Conservation (phyloP, 352 stramenopile species). For the Phytophthora nicotianae region DNA sequence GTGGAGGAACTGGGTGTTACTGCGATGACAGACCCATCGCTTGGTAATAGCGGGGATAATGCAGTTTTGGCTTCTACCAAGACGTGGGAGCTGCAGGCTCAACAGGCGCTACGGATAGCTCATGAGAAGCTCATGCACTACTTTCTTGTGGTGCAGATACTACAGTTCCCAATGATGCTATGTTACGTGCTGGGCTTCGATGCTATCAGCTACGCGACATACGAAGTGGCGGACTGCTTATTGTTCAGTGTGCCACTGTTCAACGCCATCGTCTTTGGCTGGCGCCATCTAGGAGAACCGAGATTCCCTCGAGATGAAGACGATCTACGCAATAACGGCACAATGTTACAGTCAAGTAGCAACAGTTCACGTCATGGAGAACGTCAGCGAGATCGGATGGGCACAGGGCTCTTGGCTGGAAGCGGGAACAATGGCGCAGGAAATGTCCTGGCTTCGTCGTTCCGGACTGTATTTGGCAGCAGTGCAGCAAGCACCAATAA, state of each 20-base stretch:
- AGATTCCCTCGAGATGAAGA: slow-evolving; percentile 18
- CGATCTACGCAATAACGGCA: slow-evolving; percentile 31
- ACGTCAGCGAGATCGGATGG: slow-evolving; percentile 37
- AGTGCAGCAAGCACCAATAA: slow-evolving; percentile 35
- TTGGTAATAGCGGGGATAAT: slow-evolving; percentile 22
- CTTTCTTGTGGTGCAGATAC: slow-evolving; percentile 44
- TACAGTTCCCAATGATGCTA: slow-evolving; percentile 60
- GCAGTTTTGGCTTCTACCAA: slow-evolving; percentile 31
- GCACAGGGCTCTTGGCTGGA: slow-evolving; percentile 25
- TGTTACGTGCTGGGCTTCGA: slow-evolving; percentile 36
- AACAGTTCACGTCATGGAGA: slow-evolving; percentile 36
- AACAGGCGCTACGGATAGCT: slow-evolving; percentile 30
- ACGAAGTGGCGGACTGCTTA: slow-evolving; percentile 45
- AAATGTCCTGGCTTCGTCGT: slow-evolving; percentile 45
- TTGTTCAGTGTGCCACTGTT: slow-evolving; percentile 55
- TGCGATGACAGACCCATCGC: slow-evolving; percentile 20
- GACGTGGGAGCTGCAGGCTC: slow-evolving; percentile 33
- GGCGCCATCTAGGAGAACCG: slow-evolving; percentile 35
- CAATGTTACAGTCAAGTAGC: slow-evolving; percentile 36
- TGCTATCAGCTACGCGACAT: slow-evolving; percentile 34
- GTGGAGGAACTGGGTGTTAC: slow-evolving; percentile 21
- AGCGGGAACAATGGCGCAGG: slow-evolving; percentile 30
- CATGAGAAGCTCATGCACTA: slow-evolving; percentile 61
- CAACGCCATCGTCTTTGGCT: slow-evolving; percentile 62
- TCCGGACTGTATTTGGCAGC: slow-evolving; percentile 45